These are phyloP conservation scores for Ogataea paradorogensis DNA, from an alignment of 805 yeast species.

Conservation along the genomic window DNA sequence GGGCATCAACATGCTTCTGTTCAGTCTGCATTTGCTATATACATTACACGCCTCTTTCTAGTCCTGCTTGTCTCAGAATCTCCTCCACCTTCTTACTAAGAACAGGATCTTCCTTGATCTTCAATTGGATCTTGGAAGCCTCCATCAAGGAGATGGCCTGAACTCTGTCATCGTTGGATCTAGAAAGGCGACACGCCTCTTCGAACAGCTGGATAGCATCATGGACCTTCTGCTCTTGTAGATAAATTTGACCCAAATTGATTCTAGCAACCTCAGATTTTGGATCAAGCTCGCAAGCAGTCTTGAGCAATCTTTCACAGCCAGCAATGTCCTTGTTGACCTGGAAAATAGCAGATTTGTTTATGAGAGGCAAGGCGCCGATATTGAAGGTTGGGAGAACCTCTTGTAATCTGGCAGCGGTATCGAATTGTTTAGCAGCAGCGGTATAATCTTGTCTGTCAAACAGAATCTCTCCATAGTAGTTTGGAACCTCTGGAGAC, in stretches of 20 bases:
- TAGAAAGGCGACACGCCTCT: slow-evolving; percentile 75
- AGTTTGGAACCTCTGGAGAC: slow-evolving; percentile 89
- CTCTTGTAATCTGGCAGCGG: slow-evolving; percentile 79
- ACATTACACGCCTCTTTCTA: slow-evolving; percentile 8
- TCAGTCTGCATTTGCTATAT: slow-evolving; percentile 4
- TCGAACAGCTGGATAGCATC: slow-evolving; percentile 82
- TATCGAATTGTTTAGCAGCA: slow-evolving; percentile 82
- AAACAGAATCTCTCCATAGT: slow-evolving; percentile 89
- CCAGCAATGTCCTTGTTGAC: slow-evolving; percentile 52
- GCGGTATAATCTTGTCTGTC: slow-evolving; percentile 70
- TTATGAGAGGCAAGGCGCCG: slow-evolving; percentile 86
- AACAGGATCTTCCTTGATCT: slow-evolving; percentile 67
- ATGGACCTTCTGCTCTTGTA: slow-evolving; percentile 78
- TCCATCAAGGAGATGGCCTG: slow-evolving; percentile 91
- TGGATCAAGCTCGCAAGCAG: slow-evolving; percentile 83
- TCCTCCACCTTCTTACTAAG: slow-evolving; percentile 62
- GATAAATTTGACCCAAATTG: slow-evolving; percentile 85
- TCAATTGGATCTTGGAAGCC: slow-evolving; percentile 86
- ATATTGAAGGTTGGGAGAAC: slow-evolving; percentile 65
- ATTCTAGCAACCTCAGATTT: slow-evolving; percentile 85
- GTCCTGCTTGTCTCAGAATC: slow-evolving; percentile 43
- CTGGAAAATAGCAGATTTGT: slow-evolving; percentile 75
- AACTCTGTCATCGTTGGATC: slow-evolving; percentile 80
- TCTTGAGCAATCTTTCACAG: slow-evolving; percentile 63
- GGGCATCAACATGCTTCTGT: not conserved